Percentiles rank a stretch among this genome's conserved stretches.
Evolutionary conservation across 768 basidiomycete genomes (phyloP).

Genomic region (Hortiboletus flavorubellus): DNA sequence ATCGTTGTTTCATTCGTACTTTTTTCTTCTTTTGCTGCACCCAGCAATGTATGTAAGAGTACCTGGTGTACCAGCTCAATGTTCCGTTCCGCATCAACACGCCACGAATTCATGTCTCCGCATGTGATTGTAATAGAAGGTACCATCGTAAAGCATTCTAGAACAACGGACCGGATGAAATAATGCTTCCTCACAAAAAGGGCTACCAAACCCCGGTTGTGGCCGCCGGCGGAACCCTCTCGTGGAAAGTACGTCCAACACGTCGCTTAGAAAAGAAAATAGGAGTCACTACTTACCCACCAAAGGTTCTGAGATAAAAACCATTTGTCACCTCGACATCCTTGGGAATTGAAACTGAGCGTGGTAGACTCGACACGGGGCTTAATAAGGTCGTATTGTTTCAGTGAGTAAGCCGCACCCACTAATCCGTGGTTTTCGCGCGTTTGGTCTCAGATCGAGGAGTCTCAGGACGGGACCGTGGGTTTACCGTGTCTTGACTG

Average conservation of each 20-base stretch:
- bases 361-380: too few relatives aligned
- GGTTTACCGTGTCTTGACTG: background rate
- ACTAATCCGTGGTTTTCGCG: background rate
- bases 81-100: conserved; percentile 11
- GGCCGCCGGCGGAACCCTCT: background rate
- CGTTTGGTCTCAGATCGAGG: conserved; percentile 3
- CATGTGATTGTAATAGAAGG: conserved; percentile 3
- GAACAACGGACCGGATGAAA: conserved; percentile 4
- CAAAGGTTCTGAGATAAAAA: background rate
- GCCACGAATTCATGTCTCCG: conserved; percentile 1
- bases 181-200: too few relatives aligned
- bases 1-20: conserved; percentile 11
- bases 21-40: conserved; percentile 10
- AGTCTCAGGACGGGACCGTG: background rate
- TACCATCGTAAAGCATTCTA: background rate
- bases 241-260: background rate
- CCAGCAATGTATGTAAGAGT: conserved; percentile 32
- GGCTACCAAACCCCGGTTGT: too few relatives aligned
- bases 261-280: background rate
- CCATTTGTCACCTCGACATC: background rate
- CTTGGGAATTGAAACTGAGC: background rate
- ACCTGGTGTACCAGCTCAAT: conserved; percentile 24
- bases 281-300: background rate
- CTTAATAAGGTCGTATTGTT: background rate
- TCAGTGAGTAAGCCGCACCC: background rate